A percentile compares a stretch with the other conserved stretches of the same genome.
phyloP scores from a whole-genome alignment of 2,329 filamentous ascomycete genomes.

The Exserohilum rostratum region DNA sequence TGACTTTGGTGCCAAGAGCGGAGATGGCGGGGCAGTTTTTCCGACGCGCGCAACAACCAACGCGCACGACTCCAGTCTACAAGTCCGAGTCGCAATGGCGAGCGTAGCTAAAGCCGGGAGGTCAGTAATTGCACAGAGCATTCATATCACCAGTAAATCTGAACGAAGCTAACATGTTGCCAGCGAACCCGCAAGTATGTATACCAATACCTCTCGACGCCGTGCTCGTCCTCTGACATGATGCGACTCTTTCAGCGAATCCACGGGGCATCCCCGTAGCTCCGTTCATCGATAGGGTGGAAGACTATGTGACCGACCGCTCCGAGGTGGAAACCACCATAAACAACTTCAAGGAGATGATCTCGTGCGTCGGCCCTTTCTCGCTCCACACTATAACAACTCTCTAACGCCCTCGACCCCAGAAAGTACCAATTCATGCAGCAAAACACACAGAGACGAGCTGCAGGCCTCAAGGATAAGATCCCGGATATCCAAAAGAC shows the following conservation, averaged over 20 bases:
- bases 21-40: slow-evolving; percentile 22
- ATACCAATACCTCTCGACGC: background rate
- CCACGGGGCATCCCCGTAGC: slow-evolving; percentile 14
- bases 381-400: background rate
- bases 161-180: background rate
- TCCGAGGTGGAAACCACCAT: slow-evolving; percentile 81
- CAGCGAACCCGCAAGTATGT: slow-evolving; percentile 13
- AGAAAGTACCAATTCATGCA: slow-evolving; percentile 99
- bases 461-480: slow-evolving; percentile 84
- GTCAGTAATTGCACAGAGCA: slow-evolving; percentile 16
- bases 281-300: slow-evolving; percentile 54
- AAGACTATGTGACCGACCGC: slow-evolving; percentile 81
- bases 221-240: slow-evolving; percentile 19
- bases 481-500: slow-evolving; percentile 98
- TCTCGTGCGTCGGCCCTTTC: slow-evolving; percentile 68
- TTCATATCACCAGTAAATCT: background rate
- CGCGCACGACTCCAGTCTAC: slow-evolving; percentile 9
- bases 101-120: slow-evolving; percentile 31
- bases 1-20: slow-evolving; percentile 9
- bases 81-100: slow-evolving; percentile 33
- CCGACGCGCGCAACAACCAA: slow-evolving; percentile 30
- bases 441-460: slow-evolving; percentile 83
- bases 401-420: slow-evolving; percentile 15
- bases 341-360: slow-evolving; percentile 90
- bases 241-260: slow-evolving; percentile 46